phyloP scores from a whole-genome alignment of 192 early-diverging fungal species.

The Rhizoclosmatium sp. region DNA sequence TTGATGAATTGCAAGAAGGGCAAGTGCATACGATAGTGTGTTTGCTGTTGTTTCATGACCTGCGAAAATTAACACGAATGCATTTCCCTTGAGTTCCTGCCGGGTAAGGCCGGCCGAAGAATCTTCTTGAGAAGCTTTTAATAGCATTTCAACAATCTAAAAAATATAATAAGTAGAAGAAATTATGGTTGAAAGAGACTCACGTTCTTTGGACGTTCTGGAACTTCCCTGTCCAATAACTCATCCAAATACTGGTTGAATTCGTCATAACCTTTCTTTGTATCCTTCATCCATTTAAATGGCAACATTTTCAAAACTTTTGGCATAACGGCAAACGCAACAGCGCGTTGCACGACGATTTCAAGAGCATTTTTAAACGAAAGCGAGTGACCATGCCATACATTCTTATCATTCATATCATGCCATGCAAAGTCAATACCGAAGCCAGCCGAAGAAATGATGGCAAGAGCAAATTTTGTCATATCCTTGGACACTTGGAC shows the following conservation, averaged over 20 bases:
- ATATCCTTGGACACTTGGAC: constrained; percentile 33
- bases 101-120: constrained; percentile 5
- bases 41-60: constrained; percentile 35
- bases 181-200: neutral
- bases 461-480: constrained; percentile 39
- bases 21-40: neutral
- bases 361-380: constrained; percentile 41
- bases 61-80: constrained; percentile 62
- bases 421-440: constrained; percentile 36
- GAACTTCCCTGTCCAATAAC: constrained; percentile 28
- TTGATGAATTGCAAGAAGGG: constrained; percentile 46
- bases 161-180: neutral
- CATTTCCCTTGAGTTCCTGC: constrained; percentile 52
- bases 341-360: constrained; percentile 20
- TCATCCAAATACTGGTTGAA: constrained; percentile 41
- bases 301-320: constrained; percentile 31
- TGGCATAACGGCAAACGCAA: constrained; percentile 35
- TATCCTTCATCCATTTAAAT: constrained; percentile 15
- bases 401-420: constrained; percentile 9
- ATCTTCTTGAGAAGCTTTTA: constrained; percentile 22
- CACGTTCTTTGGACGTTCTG: constrained; percentile 34
- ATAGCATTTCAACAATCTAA: constrained; percentile 16
- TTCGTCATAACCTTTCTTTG: constrained; percentile 15
- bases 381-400: constrained; percentile 26
- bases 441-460: constrained; percentile 43